Evolutionary conservation across 441 rosid species (phyloP).

Genomic region (Adansonia madagascariensis): DNA sequence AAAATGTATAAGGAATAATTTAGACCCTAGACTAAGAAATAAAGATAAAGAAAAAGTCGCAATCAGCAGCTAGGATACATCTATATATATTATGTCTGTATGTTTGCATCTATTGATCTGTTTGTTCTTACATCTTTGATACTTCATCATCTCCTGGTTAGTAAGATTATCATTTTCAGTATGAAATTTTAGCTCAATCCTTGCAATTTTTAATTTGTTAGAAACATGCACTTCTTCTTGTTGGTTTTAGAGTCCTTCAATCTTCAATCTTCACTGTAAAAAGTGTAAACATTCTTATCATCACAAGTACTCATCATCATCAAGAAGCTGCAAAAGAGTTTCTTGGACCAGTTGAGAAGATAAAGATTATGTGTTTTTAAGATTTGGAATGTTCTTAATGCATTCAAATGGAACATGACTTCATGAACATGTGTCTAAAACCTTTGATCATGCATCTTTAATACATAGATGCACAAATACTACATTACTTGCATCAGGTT

Average conservation of each 20-base stretch:
- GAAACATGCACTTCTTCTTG: neutral
- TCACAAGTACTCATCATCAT: neutral
- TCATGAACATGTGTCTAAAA: neutral
- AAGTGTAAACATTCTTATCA: neutral
- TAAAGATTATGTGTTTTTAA: neutral
- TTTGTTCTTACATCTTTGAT: neutral
- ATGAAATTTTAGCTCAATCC: neutral
- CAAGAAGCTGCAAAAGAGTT: conserved; percentile 2
- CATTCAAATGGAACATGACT: neutral
- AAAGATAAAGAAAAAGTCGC: neutral
- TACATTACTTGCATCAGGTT: neutral
- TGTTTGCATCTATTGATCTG: neutral
- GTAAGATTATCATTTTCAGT: conserved; percentile 7
- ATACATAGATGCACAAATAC: neutral
- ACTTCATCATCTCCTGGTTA: neutral
- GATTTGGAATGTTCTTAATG: neutral
- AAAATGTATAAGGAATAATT: neutral
- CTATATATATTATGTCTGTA: neutral
- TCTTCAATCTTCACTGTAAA: neutral
- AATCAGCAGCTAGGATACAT: neutral
- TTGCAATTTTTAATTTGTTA: neutral
- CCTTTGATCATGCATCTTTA: neutral
- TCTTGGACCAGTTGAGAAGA: neutral
- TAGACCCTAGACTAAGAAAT: neutral
- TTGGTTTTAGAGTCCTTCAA: neutral